Evolutionary conservation across 208 protist species (phyloP).

Genomic region (Vickermania ingenoplastis): DNA sequence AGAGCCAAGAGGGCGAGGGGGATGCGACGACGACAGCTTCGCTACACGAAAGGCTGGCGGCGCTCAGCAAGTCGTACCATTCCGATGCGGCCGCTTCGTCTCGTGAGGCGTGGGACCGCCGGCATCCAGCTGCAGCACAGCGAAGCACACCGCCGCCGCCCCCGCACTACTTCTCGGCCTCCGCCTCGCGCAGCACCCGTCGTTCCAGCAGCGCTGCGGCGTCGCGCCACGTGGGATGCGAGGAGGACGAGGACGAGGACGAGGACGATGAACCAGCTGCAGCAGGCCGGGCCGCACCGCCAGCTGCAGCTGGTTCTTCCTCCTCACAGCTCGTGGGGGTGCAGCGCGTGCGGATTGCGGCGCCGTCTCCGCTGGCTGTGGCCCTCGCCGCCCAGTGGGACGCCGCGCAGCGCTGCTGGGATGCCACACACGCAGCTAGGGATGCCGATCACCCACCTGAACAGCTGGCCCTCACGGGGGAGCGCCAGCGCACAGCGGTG

Average conservation of each 20-base stretch:
- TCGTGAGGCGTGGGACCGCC: neutral
- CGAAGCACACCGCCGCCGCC: neutral
- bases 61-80: neutral
- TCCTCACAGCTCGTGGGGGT: no score
- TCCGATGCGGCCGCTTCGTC: neutral
- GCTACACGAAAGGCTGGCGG: neutral
- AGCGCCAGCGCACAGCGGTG: neutral
- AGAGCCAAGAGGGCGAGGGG: no score
- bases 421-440: neutral
- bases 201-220: no score
- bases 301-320: no score
- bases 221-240: neutral
- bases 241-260: neutral
- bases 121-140: neutral
- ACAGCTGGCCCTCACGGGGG: neutral
- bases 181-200: neutral
- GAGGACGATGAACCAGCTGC: neutral
- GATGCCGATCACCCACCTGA: neutral
- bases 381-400: constrained; percentile 17
- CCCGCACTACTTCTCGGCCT: neutral
- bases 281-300: no score
- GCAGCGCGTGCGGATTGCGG: neutral
- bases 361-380: constrained; percentile 7
- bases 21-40: neutral
- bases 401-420: constrained; percentile 5